Evolutionary conservation across 495 filamentous ascomycete genomes (phyloP).

Genomic region (Xylaria nigripes): DNA sequence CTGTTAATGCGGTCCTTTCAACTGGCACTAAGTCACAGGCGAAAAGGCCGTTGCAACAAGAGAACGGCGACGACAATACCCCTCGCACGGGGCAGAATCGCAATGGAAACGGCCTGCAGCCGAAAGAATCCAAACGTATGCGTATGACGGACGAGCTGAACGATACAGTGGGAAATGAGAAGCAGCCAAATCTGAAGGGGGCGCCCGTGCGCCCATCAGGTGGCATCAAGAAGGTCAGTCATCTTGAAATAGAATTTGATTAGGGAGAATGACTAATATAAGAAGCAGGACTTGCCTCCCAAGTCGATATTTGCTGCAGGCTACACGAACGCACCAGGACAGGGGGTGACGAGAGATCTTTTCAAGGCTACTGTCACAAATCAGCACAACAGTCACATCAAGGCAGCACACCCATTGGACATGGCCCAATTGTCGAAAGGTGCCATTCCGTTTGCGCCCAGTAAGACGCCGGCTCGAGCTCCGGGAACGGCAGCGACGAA

Average conservation of each 20-base stretch:
- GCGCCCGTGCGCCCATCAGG: slow-evolving; percentile 76
- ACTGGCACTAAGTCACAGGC: slow-evolving; percentile 35
- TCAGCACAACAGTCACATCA: slow-evolving; percentile 48
- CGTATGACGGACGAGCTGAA: slow-evolving; percentile 51
- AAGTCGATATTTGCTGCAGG: slow-evolving; percentile 58
- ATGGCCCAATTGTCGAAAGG: slow-evolving; percentile 76
- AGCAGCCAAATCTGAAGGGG: slow-evolving; percentile 53
- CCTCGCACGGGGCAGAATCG: slow-evolving; percentile 30
- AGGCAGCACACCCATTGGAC: slow-evolving; percentile 60
- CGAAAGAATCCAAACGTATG: slow-evolving; percentile 49
- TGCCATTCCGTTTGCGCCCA: slow-evolving; percentile 80
- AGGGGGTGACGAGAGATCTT: slow-evolving; percentile 28
- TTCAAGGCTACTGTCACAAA: slow-evolving; percentile 43
- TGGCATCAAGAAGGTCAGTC: slow-evolving; percentile 62
- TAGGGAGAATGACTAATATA: neutral
- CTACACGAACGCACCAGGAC: slow-evolving; percentile 44
- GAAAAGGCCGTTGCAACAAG: slow-evolving; percentile 45
- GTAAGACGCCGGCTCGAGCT: slow-evolving; percentile 54
- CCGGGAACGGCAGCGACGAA: slow-evolving; percentile 35
- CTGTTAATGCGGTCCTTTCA: slow-evolving; percentile 36
- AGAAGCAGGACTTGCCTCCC: slow-evolving; percentile 45
- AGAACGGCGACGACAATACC: slow-evolving; percentile 38
- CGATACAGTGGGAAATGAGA: slow-evolving; percentile 34
- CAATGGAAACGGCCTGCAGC: slow-evolving; percentile 38
- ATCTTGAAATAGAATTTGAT: slow-evolving; percentile 21